Percentiles rank a stretch among this genome's conserved stretches.
Conservation (phyloP, 257 asterid genomes). For the Phtheirospermum japonicum region DNA sequence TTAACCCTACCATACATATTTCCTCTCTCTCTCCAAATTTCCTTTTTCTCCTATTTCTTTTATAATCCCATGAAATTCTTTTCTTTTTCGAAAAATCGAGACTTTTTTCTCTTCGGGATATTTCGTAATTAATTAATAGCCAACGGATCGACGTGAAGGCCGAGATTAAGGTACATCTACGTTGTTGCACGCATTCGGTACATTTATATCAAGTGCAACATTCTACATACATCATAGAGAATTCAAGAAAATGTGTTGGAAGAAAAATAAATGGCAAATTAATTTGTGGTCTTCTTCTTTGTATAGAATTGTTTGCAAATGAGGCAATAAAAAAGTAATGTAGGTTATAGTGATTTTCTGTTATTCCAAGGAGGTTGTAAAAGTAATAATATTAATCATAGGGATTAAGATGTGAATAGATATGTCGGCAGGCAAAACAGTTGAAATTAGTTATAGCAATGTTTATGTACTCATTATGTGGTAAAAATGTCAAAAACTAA, state of each 20-base stretch:
- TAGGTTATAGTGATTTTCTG: not conserved
- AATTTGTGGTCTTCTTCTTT: slow-evolving; percentile 8
- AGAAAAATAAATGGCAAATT: too few relatives aligned
- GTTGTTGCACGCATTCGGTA: too few relatives aligned
- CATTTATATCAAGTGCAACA: too few relatives aligned
- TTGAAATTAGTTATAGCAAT: slow-evolving; percentile 22
- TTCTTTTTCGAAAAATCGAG: not conserved
- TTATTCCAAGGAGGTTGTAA: slow-evolving; percentile 20
- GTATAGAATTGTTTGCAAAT: slow-evolving; percentile 5
- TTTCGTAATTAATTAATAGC: too few relatives aligned
- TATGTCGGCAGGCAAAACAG: slow-evolving; percentile 20
- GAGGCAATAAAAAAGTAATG: not conserved
- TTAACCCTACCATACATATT: slow-evolving; percentile 5
- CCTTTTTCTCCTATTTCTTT: too few relatives aligned
- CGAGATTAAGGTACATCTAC: too few relatives aligned
- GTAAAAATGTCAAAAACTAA: slow-evolving; percentile 23
- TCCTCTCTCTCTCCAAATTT: too few relatives aligned
- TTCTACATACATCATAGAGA: too few relatives aligned
- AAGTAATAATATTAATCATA: not conserved
- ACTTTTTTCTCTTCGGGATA: not conserved
- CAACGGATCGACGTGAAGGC: too few relatives aligned
- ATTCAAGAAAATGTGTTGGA: not conserved
- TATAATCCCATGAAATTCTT: too few relatives aligned
- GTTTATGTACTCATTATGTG: slow-evolving; percentile 6
- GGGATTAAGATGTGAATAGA: slow-evolving; percentile 23